These are phyloP conservation scores for Hypoxylon sp. DNA, from an alignment of 2,329 filamentous ascomycete genomes.

Conservation along the genomic window DNA sequence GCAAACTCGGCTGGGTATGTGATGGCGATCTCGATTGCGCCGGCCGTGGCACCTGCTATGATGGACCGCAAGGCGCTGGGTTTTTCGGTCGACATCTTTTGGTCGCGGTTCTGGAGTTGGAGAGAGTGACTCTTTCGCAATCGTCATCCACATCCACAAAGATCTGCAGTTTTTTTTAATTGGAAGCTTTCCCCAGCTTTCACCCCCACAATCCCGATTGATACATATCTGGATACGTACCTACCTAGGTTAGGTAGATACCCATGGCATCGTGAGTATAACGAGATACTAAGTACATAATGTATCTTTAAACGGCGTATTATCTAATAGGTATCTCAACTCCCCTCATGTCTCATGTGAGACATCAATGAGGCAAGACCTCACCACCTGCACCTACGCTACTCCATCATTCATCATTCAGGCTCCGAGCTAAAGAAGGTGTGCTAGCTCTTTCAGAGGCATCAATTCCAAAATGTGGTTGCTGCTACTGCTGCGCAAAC, in stretches of 20 bases:
- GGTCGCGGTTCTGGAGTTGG: conserved; percentile 24
- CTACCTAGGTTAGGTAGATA: no score
- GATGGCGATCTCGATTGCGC: conserved; percentile 91
- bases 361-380: no score
- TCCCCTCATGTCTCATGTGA: no score
- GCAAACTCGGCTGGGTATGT: conserved; percentile 90
- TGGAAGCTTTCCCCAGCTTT: conserved; percentile 30
- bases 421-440: no score
- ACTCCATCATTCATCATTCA: no score
- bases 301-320: background rate
- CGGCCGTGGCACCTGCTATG: conserved; percentile 91
- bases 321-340: background rate
- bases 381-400: background rate
- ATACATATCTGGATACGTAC: no score
- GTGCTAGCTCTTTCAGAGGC: background rate
- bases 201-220: conserved; percentile 32
- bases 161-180: conserved; percentile 1
- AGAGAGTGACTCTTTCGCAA: conserved; percentile 5
- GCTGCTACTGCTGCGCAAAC: background rate
- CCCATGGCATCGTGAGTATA: no score
- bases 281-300: no score
- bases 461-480: background rate
- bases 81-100: conserved; percentile 56
- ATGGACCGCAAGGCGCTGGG: conserved; percentile 90
- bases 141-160: background rate